These are phyloP conservation scores for Didymella keratinophila DNA, from an alignment of 2,329 filamentous ascomycete genomes.

Conservation along the genomic window DNA sequence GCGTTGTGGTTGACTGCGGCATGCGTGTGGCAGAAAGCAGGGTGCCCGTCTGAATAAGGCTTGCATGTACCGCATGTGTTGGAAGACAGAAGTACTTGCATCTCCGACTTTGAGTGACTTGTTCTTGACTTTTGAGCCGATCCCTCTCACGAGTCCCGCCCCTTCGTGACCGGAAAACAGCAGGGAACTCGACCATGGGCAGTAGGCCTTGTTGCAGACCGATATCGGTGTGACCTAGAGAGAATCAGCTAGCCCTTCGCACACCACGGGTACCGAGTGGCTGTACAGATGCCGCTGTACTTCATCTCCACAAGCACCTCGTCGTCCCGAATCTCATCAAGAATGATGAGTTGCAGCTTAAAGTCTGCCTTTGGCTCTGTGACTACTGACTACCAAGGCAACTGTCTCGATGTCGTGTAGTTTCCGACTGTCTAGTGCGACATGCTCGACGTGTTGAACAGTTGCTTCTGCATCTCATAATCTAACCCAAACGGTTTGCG, in stretches of 20 bases:
- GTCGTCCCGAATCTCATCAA: conserved; percentile 42
- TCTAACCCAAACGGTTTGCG: background rate
- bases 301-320: conserved; percentile 63
- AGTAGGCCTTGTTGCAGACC: conserved; percentile 50
- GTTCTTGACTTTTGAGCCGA: conserved; percentile 14
- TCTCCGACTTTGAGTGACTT: conserved; percentile 46
- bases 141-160: conserved; percentile 15
- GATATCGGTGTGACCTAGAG: conserved; percentile 57
- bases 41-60: too few relatives aligned
- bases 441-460: background rate
- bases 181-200: conserved; percentile 47
- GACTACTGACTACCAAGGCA: conserved; percentile 17
- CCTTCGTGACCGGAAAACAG: conserved; percentile 61
- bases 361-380: conserved; percentile 13
- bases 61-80: conserved; percentile 33
- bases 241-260: background rate
- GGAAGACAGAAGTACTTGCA: conserved; percentile 56
- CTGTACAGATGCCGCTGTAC: conserved; percentile 59
- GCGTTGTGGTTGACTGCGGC: too few relatives aligned
- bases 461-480: background rate
- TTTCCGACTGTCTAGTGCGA: background rate
- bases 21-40: too few relatives aligned
- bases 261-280: background rate
- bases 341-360: conserved; percentile 12
- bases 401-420: conserved; percentile 7